phyloP scores from a whole-genome alignment of 345 rosid species.

The Durio zibethinus region DNA sequence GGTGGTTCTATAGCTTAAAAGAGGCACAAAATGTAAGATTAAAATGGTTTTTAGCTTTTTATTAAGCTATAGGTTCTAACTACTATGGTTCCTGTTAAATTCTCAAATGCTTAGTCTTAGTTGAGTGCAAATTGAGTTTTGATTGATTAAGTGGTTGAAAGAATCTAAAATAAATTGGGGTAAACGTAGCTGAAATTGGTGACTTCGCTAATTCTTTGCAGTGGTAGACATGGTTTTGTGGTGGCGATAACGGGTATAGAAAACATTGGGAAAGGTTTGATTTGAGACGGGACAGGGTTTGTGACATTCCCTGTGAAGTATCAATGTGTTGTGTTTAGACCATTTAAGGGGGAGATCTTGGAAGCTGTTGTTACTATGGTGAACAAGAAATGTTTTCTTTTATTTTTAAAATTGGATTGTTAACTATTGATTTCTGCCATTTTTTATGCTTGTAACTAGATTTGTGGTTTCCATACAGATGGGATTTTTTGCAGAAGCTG shows the following conservation, averaged over 20 bases:
- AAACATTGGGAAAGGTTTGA: slow-evolving; percentile 79
- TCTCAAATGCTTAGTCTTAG: neutral
- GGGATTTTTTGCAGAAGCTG: slow-evolving; percentile 96
- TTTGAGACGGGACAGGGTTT: slow-evolving; percentile 83
- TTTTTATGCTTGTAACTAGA: neutral
- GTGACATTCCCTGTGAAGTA: slow-evolving; percentile 85
- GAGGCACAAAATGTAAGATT: neutral
- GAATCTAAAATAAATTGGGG: neutral
- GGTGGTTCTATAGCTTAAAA: neutral
- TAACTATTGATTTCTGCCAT: neutral
- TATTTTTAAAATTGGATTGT: neutral
- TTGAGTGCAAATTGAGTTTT: neutral
- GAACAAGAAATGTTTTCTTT: slow-evolving; percentile 49
- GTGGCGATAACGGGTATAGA: slow-evolving; percentile 89
- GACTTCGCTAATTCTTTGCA: slow-evolving; percentile 18
- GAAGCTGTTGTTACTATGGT: slow-evolving; percentile 94
- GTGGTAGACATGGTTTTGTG: slow-evolving; percentile 93
- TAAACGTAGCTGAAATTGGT: neutral
- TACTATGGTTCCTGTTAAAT: neutral
- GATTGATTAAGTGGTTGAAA: neutral
- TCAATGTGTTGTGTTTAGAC: slow-evolving; percentile 88
- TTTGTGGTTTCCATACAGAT: slow-evolving; percentile 41
- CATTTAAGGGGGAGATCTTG: slow-evolving; percentile 86
- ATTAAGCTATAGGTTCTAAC: neutral
- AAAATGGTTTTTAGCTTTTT: neutral